These are phyloP conservation scores for Aspergillus leporis DNA, from an alignment of 495 filamentous ascomycete species.

Conservation along the genomic window DNA sequence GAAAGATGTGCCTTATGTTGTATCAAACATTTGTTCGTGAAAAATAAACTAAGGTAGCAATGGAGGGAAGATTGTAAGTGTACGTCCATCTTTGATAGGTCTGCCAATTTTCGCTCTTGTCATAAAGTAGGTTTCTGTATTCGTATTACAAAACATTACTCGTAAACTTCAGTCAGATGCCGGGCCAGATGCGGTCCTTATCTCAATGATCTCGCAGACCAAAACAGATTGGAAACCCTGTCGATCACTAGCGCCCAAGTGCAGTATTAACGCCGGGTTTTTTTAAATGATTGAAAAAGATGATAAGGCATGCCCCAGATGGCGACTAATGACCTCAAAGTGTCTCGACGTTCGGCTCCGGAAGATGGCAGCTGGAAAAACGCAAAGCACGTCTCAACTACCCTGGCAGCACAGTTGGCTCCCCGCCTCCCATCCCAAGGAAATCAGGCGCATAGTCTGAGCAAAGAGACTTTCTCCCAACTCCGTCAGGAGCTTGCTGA, in stretches of 20 bases:
- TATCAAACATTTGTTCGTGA: no score
- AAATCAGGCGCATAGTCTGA: conserved; percentile 40
- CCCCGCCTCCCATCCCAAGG: conserved; percentile 45
- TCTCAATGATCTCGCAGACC: no score
- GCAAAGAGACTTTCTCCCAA: conserved; percentile 59
- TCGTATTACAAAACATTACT: no score
- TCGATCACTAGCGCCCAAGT: background rate
- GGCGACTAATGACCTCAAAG: conserved; percentile 27
- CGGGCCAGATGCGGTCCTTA: background rate
- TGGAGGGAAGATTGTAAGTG: no score
- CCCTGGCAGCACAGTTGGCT: conserved; percentile 65
- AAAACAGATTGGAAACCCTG: background rate
- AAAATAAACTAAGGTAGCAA: no score
- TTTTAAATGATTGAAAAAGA: background rate
- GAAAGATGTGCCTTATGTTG: no score
- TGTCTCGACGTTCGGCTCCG: conserved; percentile 16
- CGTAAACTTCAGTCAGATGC: background rate
- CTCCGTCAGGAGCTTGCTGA: conserved; percentile 65
- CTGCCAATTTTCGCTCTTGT: no score
- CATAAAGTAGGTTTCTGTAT: no score
- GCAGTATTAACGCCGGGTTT: background rate
- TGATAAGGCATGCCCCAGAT: conserved; percentile 16
- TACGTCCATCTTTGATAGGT: no score
- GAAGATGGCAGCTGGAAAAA: conserved; percentile 21
- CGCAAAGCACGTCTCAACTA: conserved; percentile 61